Conservation (phyloP, 805 yeast species). For the Wickerhamomyces mucosus region DNA sequence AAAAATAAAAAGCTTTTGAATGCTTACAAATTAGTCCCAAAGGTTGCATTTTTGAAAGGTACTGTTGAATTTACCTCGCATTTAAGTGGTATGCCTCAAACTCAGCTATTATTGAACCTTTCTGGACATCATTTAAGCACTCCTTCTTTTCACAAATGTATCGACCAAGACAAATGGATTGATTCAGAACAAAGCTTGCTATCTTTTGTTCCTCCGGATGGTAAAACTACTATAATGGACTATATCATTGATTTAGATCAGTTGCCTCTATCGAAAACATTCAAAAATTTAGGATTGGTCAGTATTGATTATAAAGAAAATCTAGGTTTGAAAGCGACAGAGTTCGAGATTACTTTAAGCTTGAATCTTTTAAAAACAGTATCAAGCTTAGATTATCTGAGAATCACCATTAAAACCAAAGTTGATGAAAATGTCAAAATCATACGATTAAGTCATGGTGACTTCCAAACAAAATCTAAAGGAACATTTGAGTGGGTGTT, state of each 20-base stretch:
- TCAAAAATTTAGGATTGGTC: constrained; percentile 20
- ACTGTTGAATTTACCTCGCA: constrained; percentile 51
- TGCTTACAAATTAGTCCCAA: constrained; percentile 24
- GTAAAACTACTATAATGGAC: constrained; percentile 49
- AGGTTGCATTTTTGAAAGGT: constrained; percentile 54
- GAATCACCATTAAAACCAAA: constrained; percentile 18
- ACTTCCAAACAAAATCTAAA: constrained; percentile 44
- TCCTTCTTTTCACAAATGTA: constrained; percentile 66
- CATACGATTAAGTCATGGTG: constrained; percentile 67
- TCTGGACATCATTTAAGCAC: constrained; percentile 38
- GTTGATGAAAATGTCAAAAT: constrained; percentile 36
- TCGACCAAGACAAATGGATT: constrained; percentile 45
- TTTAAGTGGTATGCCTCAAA: constrained; percentile 69
- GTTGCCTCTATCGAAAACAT: constrained; percentile 9
- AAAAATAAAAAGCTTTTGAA: constrained; percentile 14
- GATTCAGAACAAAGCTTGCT: constrained; percentile 32
- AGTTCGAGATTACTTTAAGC: constrained; percentile 27
- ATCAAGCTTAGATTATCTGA: constrained; percentile 37
- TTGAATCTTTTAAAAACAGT: constrained; percentile 32
- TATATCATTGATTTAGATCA: constrained; percentile 49
- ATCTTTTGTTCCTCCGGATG: constrained; percentile 85
- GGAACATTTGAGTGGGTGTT: constrained; percentile 63
- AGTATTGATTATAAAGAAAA: constrained; percentile 21
- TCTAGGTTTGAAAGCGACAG: constrained; percentile 27
- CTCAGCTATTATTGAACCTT: constrained; percentile 45